Conservation (phyloP, 106 monocot species). For the Chionographis japonica region DNA sequence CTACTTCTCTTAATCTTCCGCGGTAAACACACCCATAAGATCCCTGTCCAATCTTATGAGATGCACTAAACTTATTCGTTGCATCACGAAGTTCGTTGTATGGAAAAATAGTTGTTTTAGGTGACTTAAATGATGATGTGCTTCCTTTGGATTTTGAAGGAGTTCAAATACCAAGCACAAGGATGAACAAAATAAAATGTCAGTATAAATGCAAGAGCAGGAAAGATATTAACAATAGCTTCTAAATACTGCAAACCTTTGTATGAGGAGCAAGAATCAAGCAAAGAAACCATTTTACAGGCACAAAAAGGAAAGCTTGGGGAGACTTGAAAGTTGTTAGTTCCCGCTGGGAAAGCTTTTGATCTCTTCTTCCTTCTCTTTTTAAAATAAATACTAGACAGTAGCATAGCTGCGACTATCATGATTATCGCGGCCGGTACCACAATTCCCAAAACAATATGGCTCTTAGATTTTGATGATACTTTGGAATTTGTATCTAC, state of each 20-base stretch:
- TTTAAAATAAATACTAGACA: slow-evolving; percentile 8
- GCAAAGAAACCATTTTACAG: not conserved
- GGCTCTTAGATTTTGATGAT: not conserved
- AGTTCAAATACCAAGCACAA: slow-evolving; percentile 4
- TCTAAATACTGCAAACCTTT: slow-evolving; percentile 9
- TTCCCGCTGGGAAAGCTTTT: not conserved
- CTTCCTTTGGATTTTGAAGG: slow-evolving; percentile 2
- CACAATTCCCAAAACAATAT: not conserved
- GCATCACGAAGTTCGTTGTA: slow-evolving; percentile 9
- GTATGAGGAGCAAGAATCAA: not conserved
- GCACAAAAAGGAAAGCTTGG: not conserved
- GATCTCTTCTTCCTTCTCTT: not conserved
- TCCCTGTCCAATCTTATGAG: slow-evolving; percentile 18
- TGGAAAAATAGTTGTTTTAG: slow-evolving; percentile 14
- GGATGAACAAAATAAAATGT: not conserved
- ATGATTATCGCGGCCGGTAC: not conserved
- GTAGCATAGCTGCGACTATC: not conserved
- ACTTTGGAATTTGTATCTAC: slow-evolving; percentile 2
- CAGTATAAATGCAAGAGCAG: not conserved
- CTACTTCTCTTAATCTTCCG: slow-evolving; percentile 16
- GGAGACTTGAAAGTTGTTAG: not conserved
- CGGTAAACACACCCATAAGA: slow-evolving; percentile 16
- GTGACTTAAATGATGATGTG: not conserved
- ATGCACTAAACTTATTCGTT: slow-evolving; percentile 16
- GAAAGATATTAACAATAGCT: not conserved